These are phyloP conservation scores for Beauveria asiatica DNA, from an alignment of 2,329 filamentous ascomycete genomes.

Conservation along the genomic window DNA sequence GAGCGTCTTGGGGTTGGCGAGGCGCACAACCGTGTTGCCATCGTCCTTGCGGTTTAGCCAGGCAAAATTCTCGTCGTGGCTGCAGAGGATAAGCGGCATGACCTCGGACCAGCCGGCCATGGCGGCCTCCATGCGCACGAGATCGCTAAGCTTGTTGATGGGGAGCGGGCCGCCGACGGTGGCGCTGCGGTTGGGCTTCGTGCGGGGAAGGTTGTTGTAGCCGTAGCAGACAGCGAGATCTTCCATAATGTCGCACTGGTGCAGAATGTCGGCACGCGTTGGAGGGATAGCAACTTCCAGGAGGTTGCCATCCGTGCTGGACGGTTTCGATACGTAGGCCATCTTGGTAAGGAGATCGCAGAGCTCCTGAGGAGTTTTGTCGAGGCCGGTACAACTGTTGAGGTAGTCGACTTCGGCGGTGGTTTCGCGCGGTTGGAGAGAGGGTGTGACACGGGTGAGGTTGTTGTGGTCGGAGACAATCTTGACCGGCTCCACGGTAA, in stretches of 20 bases:
- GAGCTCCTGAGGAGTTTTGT: conserved; percentile 64
- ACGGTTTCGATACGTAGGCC: conserved; percentile 75
- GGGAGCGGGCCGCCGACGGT: conserved; percentile 79
- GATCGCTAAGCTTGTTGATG: conserved; percentile 92
- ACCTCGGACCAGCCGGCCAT: conserved; percentile 97
- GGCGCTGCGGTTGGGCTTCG: conserved; percentile 76
- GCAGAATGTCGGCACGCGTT: conserved; percentile 87
- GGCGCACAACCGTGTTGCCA: conserved; percentile 69
- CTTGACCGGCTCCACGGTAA: conserved; percentile 88
- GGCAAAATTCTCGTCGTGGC: conserved; percentile 94
- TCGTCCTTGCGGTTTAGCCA: conserved; percentile 90
- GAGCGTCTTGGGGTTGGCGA: conserved; percentile 86
- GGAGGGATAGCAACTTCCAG: conserved; percentile 78
- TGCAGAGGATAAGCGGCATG: conserved; percentile 92
- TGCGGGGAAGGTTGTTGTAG: conserved; percentile 89
- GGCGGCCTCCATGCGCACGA: conserved; percentile 78
- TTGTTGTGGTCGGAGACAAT: conserved; percentile 88
- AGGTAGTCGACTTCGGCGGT: conserved; percentile 88
- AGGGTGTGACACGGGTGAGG: conserved; percentile 71
- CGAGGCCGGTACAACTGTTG: conserved; percentile 82
- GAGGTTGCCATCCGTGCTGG: conserved; percentile 57
- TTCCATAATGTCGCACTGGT: conserved; percentile 98
- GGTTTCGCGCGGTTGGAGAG: conserved; percentile 66
- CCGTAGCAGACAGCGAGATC: conserved; percentile 94
- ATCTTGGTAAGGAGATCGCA: conserved; percentile 79